Base-by-base conservation (phyloP, 495 filamentous ascomycete species). In the Neurospora sp. region DNA sequence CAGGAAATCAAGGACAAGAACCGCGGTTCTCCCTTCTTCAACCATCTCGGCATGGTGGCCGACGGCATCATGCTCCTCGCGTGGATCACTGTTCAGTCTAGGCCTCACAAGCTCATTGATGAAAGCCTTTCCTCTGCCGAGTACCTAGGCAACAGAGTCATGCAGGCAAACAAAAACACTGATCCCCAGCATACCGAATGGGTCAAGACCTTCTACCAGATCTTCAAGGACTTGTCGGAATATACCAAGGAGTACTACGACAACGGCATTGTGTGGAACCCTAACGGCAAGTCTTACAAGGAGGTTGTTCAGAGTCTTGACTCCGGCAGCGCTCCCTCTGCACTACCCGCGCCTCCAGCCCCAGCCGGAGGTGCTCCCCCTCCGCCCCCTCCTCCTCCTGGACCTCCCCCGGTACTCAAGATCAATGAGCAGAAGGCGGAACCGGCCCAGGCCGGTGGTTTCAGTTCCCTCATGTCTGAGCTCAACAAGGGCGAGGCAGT, bases 131-230 rank as follows among this genome's bases (percentile, higher is more conserved):
- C 88, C 35, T 89, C 92, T 69, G 92, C 94, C 38, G 88, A 97
- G 80, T 96, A 93, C 83, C 97, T 90, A 74, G 96, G 96, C 3
- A 97, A 99, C 84, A 88, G 92, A 72, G 91, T 99, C 44, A 81
- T 98, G 73, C 94, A 91, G 78, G 91, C 93, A 73, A 89, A 92
- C 81, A 98, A 95, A 84, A 70, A 71, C 39, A 95, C 92, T 82
- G 90, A 96, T 72, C 86, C 87, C 20, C 88, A 90, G 53, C 92
- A 97, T 72, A 86, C 94, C 73, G 89, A 95, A 79, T 99, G 92
- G 89, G 87, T 97, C 18, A 91, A 93, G 77, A 85, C 94, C 10
- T 97, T 93, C 84, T 96, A 95, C 82, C 88, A 90, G 73, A 89
- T 97, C 71, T 93, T 97, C 84, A 91, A 90, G 74, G 88, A 91